A percentile compares a stretch with the other conserved stretches of the same genome.
Evolutionary conservation across 1,284 basidiomycete genomes (phyloP).

Genomic region (Cystobasidium sp.): DNA sequence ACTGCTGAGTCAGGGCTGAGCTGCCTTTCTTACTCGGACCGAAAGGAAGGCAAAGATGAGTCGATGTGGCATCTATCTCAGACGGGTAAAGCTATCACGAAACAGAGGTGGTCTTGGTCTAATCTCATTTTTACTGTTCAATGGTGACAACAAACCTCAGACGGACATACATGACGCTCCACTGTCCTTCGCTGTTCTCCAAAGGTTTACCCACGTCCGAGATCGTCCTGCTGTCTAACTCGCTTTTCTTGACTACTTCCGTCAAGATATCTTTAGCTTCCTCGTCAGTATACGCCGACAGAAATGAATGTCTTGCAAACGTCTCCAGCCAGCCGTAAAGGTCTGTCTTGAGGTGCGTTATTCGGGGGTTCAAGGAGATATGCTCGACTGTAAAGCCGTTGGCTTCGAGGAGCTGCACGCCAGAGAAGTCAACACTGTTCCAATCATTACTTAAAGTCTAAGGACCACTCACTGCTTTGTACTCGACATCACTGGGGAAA

Average conservation of each 20-base stretch:
- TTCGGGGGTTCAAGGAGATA: constrained; percentile 67
- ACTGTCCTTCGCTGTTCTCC: constrained; percentile 62
- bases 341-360: constrained; percentile 68
- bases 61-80: not conserved
- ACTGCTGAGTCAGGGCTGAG: not conserved
- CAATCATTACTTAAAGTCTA: not conserved
- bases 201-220: constrained; percentile 14
- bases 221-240: constrained; percentile 61
- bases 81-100: not conserved
- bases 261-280: constrained; percentile 67
- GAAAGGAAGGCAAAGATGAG: not conserved
- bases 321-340: constrained; percentile 72
- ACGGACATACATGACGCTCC: constrained; percentile 74
- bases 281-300: constrained; percentile 62
- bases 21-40: not conserved
- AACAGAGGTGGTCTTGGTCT: not conserved
- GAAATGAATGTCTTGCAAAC: constrained; percentile 67
- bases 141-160: constrained; percentile 63
- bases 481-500: constrained; percentile 73
- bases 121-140: not conserved
- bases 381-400: constrained; percentile 65
- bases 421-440: constrained; percentile 3
- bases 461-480: constrained; percentile 62
- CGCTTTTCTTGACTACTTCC: constrained; percentile 68
- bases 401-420: constrained; percentile 64